Evolutionary conservation across 305 asterid genomes (phyloP).

Genomic region (Solanum hybrid): DNA sequence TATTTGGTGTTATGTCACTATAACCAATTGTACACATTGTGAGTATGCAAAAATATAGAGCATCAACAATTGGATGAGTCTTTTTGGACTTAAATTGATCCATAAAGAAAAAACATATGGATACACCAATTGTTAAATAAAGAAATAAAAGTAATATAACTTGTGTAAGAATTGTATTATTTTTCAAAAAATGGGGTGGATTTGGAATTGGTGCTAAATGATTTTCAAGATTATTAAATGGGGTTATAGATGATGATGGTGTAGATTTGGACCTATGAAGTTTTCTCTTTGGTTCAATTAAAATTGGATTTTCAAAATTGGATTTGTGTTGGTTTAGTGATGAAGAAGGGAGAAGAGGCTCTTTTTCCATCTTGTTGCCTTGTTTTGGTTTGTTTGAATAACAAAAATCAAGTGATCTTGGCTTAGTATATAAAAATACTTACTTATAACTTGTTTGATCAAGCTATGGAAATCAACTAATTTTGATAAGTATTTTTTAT

Average conservation of each 20-base stretch:
- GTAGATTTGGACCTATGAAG: background rate
- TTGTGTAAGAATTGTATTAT: background rate
- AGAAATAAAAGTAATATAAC: background rate
- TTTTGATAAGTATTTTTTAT: background rate
- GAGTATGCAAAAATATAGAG: constrained; percentile 9
- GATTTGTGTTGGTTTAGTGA: background rate
- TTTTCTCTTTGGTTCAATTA: background rate
- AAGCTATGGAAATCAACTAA: too few relatives aligned
- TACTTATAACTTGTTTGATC: background rate
- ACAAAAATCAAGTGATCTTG: background rate
- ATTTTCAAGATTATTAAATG: background rate
- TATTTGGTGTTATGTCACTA: constrained; percentile 20
- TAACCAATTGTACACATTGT: constrained; percentile 18
- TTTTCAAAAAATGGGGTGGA: background rate
- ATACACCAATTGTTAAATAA: background rate
- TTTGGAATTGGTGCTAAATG: background rate
- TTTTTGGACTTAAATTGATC: background rate
- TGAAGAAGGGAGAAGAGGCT: background rate
- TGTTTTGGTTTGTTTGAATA: background rate
- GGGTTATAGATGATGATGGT: background rate
- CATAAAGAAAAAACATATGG: background rate
- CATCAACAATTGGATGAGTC: constrained; percentile 13
- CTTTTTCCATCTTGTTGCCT: background rate
- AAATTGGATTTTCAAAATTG: background rate
- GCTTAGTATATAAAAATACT: background rate